Evolutionary conservation across 805 yeast genomes (phyloP).

Genomic region (Clavispora phyllophila): DNA sequence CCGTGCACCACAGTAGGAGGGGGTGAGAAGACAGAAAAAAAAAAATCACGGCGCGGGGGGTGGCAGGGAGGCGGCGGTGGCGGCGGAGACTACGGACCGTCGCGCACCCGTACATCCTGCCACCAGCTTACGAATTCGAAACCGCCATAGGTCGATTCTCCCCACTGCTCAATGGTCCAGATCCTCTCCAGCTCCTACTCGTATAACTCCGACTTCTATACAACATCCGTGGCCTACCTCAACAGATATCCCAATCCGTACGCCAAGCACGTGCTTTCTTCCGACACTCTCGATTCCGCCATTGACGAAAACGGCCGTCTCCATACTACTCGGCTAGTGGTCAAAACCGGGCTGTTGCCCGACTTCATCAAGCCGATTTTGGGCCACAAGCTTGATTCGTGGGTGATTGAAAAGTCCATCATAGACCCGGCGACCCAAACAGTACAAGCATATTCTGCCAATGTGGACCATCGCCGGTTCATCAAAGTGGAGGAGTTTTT

Average conservation of each 20-base stretch:
- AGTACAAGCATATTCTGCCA: conserved; percentile 69
- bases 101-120: neutral
- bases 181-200: conserved; percentile 51
- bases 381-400: conserved; percentile 58
- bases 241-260: conserved; percentile 65
- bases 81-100: no score
- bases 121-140: neutral
- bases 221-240: conserved; percentile 73
- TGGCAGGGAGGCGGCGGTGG: no score
- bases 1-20: no score
- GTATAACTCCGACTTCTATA: conserved; percentile 61
- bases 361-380: conserved; percentile 70
- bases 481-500: conserved; percentile 77
- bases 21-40: no score
- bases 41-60: no score
- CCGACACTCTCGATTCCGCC: conserved; percentile 64
- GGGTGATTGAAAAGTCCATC: conserved; percentile 76
- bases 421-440: conserved; percentile 56
- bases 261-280: conserved; percentile 77
- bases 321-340: conserved; percentile 66
- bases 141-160: conserved; percentile 1
- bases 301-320: conserved; percentile 62
- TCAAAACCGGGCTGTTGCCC: conserved; percentile 78
- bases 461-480: conserved; percentile 76
- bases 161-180: conserved; percentile 49